Base-by-base conservation (phyloP, 2,329 filamentous ascomycete genomes). In the Fusarium agapanthi region DNA sequence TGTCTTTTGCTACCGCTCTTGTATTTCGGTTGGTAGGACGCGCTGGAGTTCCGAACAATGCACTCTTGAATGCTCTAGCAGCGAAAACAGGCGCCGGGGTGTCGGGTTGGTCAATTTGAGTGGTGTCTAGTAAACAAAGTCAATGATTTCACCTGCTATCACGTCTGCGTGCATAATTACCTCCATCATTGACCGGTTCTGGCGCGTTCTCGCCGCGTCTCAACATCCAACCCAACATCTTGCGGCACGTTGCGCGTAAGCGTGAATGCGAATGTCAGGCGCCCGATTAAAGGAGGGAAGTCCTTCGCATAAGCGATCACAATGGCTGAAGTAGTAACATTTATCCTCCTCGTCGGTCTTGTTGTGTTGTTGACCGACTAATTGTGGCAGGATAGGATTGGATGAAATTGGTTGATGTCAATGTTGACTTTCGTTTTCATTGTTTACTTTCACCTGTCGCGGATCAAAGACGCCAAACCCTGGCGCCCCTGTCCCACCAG, bases 1-100 rank as follows among this genome's bases (percentile, higher is more conserved):
- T 77, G 40, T 61, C 73, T 62, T 66, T 73, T 65, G 68, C 59
- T 61, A 26, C 34, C 9, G 67, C 69, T 73, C 71, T 75, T 40
- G 60, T 74, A 28, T 61, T 38, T 74, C 83, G 81, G 53, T 84
- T 79, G 50, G 79, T 78, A 20, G 78, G 78, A 55, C 82, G 81
- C 20, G 83, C 81, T 16, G 89, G 88, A 7, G 88, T 89, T 44
- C 90, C 90, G 75, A 91, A 92, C 50, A 92, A 80, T 32, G 88
- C 90, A 74, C 86, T 89, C 75, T 88, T 91, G 76, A 92, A 83
- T 11, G 90, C 90, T 66, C 90, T 86, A 41, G 90, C 90, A 5
- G 90, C 90, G 77, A 92, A 92, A 0, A 92, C 87, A 5, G 90
- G 90, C 0, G 89, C 90, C 12, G 90, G 90, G 22, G 90, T 92